Evolutionary conservation across 345 rosid genomes (phyloP).

Genomic region (Dipteronia sinensis): DNA sequence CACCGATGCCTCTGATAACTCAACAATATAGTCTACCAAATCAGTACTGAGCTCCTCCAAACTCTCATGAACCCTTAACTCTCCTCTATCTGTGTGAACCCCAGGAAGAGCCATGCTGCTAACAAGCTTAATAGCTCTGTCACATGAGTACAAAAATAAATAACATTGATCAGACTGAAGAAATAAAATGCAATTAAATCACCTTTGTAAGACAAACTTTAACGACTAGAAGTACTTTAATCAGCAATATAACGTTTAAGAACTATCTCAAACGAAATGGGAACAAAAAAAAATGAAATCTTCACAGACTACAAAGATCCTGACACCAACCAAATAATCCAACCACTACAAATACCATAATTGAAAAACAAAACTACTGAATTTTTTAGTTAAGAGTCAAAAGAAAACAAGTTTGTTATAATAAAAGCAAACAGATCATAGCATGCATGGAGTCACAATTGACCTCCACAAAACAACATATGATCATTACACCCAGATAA

Average conservation of each 20-base stretch:
- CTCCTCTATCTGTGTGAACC: constrained; percentile 61
- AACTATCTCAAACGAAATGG: constrained; percentile 9
- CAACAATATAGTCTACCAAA: constrained; percentile 87
- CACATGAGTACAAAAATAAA: constrained; percentile 15
- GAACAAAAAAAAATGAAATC: background rate
- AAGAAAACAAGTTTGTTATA: background rate
- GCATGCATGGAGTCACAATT: constrained; percentile 21
- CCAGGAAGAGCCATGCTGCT: constrained; percentile 68
- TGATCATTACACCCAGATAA: constrained; percentile 23
- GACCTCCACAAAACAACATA: constrained; percentile 19
- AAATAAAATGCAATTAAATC: constrained; percentile 2
- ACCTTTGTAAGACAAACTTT: background rate
- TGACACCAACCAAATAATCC: constrained; percentile 15
- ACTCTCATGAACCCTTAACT: constrained; percentile 75
- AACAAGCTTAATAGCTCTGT: constrained; percentile 29
- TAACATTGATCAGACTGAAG: constrained; percentile 10
- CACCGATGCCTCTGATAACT: constrained; percentile 76
- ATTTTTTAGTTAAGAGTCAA: background rate
- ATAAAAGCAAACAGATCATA: constrained; percentile 9
- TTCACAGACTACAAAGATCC: constrained; percentile 11
- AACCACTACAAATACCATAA: background rate
- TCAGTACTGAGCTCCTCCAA: constrained; percentile 68
- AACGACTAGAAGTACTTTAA: background rate
- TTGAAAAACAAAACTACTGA: constrained; percentile 5
- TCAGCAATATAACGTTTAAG: background rate